phyloP scores from a whole-genome alignment of 495 filamentous ascomycete genomes.

The Tuber magnatum region DNA sequence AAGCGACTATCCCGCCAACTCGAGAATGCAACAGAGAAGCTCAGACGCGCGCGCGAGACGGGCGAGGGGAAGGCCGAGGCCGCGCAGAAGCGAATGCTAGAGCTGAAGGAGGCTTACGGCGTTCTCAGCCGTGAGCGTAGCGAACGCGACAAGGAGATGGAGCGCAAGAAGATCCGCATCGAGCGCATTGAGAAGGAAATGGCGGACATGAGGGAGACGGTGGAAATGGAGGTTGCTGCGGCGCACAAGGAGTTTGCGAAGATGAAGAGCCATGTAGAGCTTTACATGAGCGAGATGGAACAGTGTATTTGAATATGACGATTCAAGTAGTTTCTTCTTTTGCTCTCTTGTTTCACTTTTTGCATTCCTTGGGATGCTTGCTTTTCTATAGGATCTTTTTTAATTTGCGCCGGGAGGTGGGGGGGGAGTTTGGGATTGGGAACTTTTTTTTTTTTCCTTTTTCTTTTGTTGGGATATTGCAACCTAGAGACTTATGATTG shows the following conservation, averaged over 20 bases:
- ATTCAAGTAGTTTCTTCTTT: background rate
- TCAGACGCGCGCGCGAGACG: conserved; percentile 66
- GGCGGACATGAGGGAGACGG: conserved; percentile 92
- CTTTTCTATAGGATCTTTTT: background rate
- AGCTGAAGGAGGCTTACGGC: conserved; percentile 71
- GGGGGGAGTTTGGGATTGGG: background rate
- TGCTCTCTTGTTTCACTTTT: background rate
- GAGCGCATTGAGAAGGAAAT: conserved; percentile 97
- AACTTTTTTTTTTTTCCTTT: background rate
- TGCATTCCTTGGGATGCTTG: background rate
- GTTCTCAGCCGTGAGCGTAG: conserved; percentile 73
- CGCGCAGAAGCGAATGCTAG: conserved; percentile 83
- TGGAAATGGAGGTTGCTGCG: conserved; percentile 80
- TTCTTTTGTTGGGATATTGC: background rate
- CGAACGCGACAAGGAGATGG: conserved; percentile 82
- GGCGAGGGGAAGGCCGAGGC: conserved; percentile 70
- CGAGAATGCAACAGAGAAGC: conserved; percentile 72
- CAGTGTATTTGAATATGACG: conserved; percentile 59
- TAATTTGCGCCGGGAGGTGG: background rate
- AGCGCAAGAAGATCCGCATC: conserved; percentile 78
- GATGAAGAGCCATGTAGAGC: conserved; percentile 90
- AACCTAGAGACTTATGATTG: background rate
- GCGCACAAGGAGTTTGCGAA: conserved; percentile 91
- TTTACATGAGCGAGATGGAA: conserved; percentile 99
- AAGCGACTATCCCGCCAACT: conserved; percentile 70